Conservation (phyloP, 805 yeast species). For the Torulaspora gathmanii region DNA sequence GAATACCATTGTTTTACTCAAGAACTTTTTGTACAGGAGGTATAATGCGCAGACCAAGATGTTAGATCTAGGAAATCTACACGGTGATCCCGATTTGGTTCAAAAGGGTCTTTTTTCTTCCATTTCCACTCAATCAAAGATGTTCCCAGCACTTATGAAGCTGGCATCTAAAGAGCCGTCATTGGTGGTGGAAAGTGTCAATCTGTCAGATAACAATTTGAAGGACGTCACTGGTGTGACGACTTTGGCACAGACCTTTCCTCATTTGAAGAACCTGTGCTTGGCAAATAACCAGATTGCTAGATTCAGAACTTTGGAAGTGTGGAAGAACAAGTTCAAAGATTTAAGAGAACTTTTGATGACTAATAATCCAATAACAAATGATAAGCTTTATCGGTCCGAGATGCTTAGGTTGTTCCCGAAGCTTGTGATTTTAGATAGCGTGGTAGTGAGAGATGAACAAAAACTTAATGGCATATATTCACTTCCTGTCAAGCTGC, state of each 20-base stretch:
- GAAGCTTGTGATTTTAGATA: constrained; percentile 72
- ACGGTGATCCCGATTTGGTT: constrained; percentile 56
- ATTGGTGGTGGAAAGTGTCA: constrained; percentile 58
- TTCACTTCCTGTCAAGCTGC: constrained; percentile 50
- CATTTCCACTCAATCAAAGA: constrained; percentile 62
- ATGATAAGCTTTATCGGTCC: constrained; percentile 45
- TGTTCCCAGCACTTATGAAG: constrained; percentile 86
- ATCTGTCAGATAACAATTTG: constrained; percentile 61
- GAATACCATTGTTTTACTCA: constrained; percentile 58
- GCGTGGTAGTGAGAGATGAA: constrained; percentile 72
- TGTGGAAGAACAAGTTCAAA: constrained; percentile 73
- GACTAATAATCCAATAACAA: constrained; percentile 66
- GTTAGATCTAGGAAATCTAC: constrained; percentile 63
- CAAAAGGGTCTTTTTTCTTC: constrained; percentile 62
- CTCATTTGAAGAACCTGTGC: constrained; percentile 71
- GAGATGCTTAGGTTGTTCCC: constrained; percentile 76
- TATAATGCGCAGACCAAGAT: constrained; percentile 61
- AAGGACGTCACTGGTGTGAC: constrained; percentile 56
- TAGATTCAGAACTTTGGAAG: constrained; percentile 56
- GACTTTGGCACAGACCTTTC: constrained; percentile 68
- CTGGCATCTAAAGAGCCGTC: constrained; percentile 54
- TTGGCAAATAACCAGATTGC: constrained; percentile 68
- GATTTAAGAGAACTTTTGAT: constrained; percentile 72
- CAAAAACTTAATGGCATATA: constrained; percentile 47
- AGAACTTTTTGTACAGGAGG: constrained; percentile 56